Conservation (phyloP, 208 protist genomes). For the Leishmania gerbilli region DNA sequence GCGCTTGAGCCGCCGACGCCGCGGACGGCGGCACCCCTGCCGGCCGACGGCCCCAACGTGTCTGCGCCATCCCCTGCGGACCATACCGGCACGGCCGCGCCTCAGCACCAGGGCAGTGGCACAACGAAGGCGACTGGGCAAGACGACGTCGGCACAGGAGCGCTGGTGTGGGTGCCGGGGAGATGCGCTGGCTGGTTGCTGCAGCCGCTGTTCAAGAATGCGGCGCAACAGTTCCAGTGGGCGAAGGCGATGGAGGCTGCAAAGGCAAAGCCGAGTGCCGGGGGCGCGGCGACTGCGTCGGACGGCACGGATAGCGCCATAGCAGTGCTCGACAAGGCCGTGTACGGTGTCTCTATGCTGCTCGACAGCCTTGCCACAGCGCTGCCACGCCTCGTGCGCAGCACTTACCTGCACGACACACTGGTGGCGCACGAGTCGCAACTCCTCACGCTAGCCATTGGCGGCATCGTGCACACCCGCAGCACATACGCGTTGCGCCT, state of each 20-base stretch:
- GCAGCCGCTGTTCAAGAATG: conserved; percentile 58
- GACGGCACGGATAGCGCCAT: conserved; percentile 11
- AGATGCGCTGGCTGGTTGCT: conserved; percentile 51
- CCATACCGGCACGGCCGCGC: neutral
- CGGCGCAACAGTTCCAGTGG: conserved; percentile 46
- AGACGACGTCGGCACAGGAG: neutral
- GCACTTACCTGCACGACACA: conserved; percentile 50
- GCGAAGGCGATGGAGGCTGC: conserved; percentile 31
- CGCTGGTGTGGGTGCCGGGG: conserved; percentile 13
- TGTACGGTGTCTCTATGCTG: conserved; percentile 32
- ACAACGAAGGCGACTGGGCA: neutral
- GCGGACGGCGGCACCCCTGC: conserved; percentile 6
- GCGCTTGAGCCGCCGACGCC: conserved; percentile 42
- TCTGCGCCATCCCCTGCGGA: neutral
- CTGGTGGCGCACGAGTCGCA: conserved; percentile 48
- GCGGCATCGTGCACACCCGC: conserved; percentile 39
- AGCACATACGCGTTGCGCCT: conserved; percentile 36
- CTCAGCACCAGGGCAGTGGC: neutral
- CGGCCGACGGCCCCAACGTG: neutral
- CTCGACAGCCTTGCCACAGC: conserved; percentile 33
- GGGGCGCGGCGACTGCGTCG: neutral
- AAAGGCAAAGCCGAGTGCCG: conserved; percentile 6
- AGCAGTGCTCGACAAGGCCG: conserved; percentile 39
- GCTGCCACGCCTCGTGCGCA: conserved; percentile 39
- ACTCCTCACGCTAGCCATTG: conserved; percentile 40